Evolutionary conservation across 257 asterid species (phyloP), one percentile per base, ranked within the genome.

Genomic region (Fraxinus cuspidata): DNA sequence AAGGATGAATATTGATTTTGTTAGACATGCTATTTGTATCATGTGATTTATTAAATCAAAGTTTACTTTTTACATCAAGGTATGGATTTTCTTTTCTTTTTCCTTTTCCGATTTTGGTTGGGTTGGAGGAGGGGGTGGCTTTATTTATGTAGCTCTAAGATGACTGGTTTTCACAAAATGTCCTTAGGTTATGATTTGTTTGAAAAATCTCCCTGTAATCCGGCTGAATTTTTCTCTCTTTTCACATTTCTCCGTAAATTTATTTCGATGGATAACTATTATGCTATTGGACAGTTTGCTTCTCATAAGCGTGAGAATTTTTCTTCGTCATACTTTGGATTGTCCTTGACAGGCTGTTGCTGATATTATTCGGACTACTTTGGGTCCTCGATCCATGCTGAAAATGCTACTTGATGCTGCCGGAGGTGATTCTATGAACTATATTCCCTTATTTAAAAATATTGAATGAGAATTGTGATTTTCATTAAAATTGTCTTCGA

Each of bases 351-450:
- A 87, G 90, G 85, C 88, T 58, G 88, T 87, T 78, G 90, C 90
- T 15, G 88, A 87, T 73, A 83, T 87, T 18, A 87, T 87, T 49
- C 87, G 90, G 19, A 87, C 90, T 18, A 87, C 90, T 19, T 80
- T 87, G 75, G 90, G 88, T 71, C 87, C 90, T 32, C 84, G 88
- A 38, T 87, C 90, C 68, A 87, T 87, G 88, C 72, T 87, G 72
- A 87, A 87, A 81, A 87, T 87, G 90, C 84, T 87, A 25, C 86
- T 87, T 34, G 87, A 87, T 82, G 90, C 90, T 76, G 53, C 84
- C 51, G 87, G 88, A 51, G 88, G 90, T 87, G 68, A 37, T 27
- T 11, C 35, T 78, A 75, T 63, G 75, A 66, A 47, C 18, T 25
- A 47, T 70, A 38, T 60, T 72, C 18, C 35, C 27, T 49, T 51